Conservation (phyloP, 257 asterid genomes). For the Solanum corneliomulleri region DNA sequence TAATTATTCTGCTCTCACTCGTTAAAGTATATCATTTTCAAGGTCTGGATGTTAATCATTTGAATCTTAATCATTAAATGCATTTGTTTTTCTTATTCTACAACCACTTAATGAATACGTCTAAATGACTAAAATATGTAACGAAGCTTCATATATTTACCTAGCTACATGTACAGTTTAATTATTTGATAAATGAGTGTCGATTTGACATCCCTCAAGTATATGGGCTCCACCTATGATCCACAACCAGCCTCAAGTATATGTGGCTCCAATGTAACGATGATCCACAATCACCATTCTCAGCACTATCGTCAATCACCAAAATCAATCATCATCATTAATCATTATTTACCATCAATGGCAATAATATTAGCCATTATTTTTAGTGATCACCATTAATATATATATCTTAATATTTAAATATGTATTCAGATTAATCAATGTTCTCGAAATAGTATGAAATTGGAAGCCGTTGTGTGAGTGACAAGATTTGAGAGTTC, state of each 20-base stretch:
- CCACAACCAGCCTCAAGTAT: too few species aligned
- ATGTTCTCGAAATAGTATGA: neutral
- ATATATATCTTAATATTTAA: too few species aligned
- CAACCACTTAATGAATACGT: neutral
- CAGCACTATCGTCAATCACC: neutral
- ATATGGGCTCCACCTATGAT: neutral
- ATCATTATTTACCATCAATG: too few species aligned
- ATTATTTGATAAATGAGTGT: too few species aligned
- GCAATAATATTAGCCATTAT: too few species aligned
- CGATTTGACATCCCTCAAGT: neutral
- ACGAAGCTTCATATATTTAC: too few species aligned
- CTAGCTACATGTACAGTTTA: too few species aligned
- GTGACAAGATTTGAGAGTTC: neutral
- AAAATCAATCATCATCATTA: neutral
- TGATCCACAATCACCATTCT: neutral
- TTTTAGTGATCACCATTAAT: too few species aligned
- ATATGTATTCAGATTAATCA: neutral
- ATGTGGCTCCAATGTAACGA: too few species aligned
- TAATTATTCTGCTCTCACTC: neutral
- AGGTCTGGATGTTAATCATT: too few species aligned
- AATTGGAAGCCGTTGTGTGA: neutral
- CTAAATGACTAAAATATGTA: neutral
- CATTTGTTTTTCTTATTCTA: neutral
- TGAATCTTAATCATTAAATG: neutral
- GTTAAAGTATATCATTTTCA: neutral